phyloP scores from a whole-genome alignment of 164 flowering plant genomes.

The Magnolia sinica region DNA sequence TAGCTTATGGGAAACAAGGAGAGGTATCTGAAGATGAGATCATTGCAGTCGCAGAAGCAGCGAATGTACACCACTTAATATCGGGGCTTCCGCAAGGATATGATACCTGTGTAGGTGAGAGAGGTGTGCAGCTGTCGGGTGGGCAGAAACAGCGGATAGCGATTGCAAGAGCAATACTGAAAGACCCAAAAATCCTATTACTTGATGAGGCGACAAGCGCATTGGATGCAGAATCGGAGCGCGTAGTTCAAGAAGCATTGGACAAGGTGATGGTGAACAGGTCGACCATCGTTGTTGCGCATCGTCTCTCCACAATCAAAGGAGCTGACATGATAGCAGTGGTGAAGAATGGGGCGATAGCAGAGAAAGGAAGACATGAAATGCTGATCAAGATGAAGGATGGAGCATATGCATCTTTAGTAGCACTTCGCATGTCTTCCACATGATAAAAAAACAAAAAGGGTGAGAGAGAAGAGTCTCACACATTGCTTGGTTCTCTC shows the following conservation, averaged over 20 bases:
- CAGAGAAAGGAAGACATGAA: slow-evolving; percentile 70
- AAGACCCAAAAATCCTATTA: slow-evolving; percentile 55
- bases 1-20: slow-evolving; percentile 59
- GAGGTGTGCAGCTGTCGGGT: slow-evolving; percentile 68
- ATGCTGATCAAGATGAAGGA: slow-evolving; percentile 39
- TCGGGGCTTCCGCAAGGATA: slow-evolving; percentile 59
- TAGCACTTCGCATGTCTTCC: slow-evolving; percentile 50
- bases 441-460: not conserved
- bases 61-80: slow-evolving; percentile 75
- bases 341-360: slow-evolving; percentile 59
- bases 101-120: slow-evolving; percentile 57
- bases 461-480: not conserved
- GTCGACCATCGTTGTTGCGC: slow-evolving; percentile 64
- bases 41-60: slow-evolving; percentile 46
- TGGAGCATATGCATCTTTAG: slow-evolving; percentile 64
- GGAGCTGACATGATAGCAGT: slow-evolving; percentile 60
- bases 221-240: slow-evolving; percentile 68
- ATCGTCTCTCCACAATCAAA: slow-evolving; percentile 57
- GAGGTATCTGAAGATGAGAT: slow-evolving; percentile 52
- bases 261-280: slow-evolving; percentile 59
- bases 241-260: slow-evolving; percentile 57
- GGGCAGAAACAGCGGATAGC: slow-evolving; percentile 76
- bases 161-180: slow-evolving; percentile 62
- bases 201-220: slow-evolving; percentile 77
- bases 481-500: not conserved